phyloP scores from a whole-genome alignment of 2,329 filamentous ascomycete genomes.

The Orbilia quercus region DNA sequence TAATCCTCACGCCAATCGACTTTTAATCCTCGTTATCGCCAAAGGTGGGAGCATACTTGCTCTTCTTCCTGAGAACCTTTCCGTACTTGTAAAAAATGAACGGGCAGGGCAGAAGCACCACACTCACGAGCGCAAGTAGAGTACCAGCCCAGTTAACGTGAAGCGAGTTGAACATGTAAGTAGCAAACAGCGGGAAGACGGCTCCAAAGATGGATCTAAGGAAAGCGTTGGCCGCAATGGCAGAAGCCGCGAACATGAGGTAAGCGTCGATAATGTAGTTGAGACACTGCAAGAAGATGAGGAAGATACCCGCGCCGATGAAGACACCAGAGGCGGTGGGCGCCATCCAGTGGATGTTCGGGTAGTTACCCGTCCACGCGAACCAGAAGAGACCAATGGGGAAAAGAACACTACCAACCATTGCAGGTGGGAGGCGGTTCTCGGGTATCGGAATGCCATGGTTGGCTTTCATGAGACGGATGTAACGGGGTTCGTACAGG shows the following conservation, averaged over 20 bases:
- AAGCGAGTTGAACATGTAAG: slow-evolving; percentile 69
- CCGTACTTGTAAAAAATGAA: slow-evolving; percentile 73
- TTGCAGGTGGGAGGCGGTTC: slow-evolving; percentile 72
- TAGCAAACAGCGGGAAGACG: slow-evolving; percentile 81
- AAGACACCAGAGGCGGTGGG: slow-evolving; percentile 64
- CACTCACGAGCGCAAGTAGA: slow-evolving; percentile 67
- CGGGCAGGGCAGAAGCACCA: slow-evolving; percentile 71
- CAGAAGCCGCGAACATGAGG: slow-evolving; percentile 70
- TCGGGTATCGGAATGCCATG: slow-evolving; percentile 74
- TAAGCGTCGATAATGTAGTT: slow-evolving; percentile 67
- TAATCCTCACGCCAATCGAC: no score
- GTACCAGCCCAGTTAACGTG: slow-evolving; percentile 59
- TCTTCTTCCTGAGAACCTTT: slow-evolving; percentile 69
- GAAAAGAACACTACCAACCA: slow-evolving; percentile 67
- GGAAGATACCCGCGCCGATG: slow-evolving; percentile 65
- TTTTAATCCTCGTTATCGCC: slow-evolving; percentile 43
- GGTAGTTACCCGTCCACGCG: slow-evolving; percentile 66
- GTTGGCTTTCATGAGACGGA: slow-evolving; percentile 75
- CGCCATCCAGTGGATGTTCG: slow-evolving; percentile 64
- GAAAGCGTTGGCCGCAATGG: slow-evolving; percentile 81
- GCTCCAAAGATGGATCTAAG: slow-evolving; percentile 81
- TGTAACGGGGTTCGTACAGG: slow-evolving; percentile 74
- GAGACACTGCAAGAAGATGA: slow-evolving; percentile 65
- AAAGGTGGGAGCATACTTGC: slow-evolving; percentile 63
- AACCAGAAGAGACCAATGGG: slow-evolving; percentile 68